Percentiles rank a stretch among this genome's conserved stretches.
phyloP scores from a whole-genome alignment of 495 filamentous ascomycete species.

The Letharia lupina region DNA sequence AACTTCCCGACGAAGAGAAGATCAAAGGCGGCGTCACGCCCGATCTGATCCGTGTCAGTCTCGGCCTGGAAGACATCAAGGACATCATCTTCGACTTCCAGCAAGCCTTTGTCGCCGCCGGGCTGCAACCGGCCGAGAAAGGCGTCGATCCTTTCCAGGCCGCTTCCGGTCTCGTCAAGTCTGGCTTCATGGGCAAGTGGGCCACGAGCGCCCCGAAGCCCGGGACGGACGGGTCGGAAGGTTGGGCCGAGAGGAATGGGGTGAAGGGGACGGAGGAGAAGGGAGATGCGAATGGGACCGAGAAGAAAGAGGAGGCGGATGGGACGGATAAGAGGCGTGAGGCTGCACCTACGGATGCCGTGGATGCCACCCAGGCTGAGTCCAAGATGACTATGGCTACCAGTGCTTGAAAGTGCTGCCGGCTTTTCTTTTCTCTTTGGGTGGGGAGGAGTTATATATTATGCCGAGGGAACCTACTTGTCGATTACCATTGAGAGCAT shows the following conservation, averaged over 20 bases:
- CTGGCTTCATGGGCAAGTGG: background rate
- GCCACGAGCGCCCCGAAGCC: background rate
- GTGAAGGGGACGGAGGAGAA: background rate
- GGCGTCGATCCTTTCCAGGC: background rate
- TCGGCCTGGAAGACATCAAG: slow-evolving; percentile 3
- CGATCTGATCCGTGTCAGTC: background rate
- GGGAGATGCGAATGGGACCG: too few relatives aligned
- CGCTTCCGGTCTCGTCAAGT: background rate
- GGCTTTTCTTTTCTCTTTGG: too few relatives aligned
- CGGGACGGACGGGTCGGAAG: background rate
- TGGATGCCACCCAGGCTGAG: too few relatives aligned
- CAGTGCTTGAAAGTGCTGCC: too few relatives aligned
- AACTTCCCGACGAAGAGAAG: background rate
- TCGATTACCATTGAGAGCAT: too few relatives aligned
- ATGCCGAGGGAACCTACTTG: too few relatives aligned
- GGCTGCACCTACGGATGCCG: too few relatives aligned
- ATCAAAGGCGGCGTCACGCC: slow-evolving; percentile 3
- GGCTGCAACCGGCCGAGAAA: background rate
- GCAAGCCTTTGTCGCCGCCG: background rate
- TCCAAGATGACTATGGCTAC: too few relatives aligned
- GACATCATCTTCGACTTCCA: slow-evolving; percentile 6
- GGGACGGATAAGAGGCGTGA: too few relatives aligned
- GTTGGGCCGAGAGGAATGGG: background rate
- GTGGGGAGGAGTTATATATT: too few relatives aligned
- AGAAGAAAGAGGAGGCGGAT: too few relatives aligned